Evolutionary conservation across 139 green algal genomes (phyloP), one percentile per base, ranked within the genome.

Genomic region (Monoraphidium neglectum): DNA sequence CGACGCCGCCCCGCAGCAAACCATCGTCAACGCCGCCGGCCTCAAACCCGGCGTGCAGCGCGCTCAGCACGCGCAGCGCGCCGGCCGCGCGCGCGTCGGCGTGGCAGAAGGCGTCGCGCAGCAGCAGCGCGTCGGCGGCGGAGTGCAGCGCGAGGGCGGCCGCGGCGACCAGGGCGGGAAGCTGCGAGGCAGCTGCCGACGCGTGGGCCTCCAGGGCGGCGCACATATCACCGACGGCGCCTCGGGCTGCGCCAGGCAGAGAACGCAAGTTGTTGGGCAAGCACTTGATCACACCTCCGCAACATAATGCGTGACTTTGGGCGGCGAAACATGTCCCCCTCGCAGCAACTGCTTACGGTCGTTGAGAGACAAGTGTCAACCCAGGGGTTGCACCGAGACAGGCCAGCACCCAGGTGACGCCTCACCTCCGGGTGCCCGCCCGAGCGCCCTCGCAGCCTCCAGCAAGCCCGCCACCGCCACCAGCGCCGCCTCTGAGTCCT

Each of bases 21-120:
- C 71, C 74, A 60, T 90, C 86, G 68, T 84, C 80, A 36, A 85
- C 62, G 2, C 82, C 57, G 18, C 76, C 73, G 0, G 77, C 62
- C 53, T 63, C n/a, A 57, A 79, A 75, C 1, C 70, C 80, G n/a
- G 49, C 74, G 66, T 80, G 74, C 64, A 80, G 36, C 4, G 61
- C 51, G 4, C 51, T 28, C 0, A 80, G 64, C 3, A 80, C 64
- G 26, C 30, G 10, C 15, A 43, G 38, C 16, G 61, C 63, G 6
- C 40, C 26, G 8, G 47, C 64, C n/a, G 63, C 61, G 10, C 63
- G 30, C 0, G 46, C n/a, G 26, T 80, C 74, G 28, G 0, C 8
- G 1, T 1, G 4, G 15, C 49, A 64, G 51, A 73, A 73, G 36
- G 36, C 70, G 15, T 38, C 53, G 38, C 72, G 49, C 15, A 80